A percentile compares a stretch with the other conserved stretches of the same genome.
These are phyloP conservation scores for Citrus sinensis DNA, from an alignment of 345 rosid species.

Conservation along the genomic window DNA sequence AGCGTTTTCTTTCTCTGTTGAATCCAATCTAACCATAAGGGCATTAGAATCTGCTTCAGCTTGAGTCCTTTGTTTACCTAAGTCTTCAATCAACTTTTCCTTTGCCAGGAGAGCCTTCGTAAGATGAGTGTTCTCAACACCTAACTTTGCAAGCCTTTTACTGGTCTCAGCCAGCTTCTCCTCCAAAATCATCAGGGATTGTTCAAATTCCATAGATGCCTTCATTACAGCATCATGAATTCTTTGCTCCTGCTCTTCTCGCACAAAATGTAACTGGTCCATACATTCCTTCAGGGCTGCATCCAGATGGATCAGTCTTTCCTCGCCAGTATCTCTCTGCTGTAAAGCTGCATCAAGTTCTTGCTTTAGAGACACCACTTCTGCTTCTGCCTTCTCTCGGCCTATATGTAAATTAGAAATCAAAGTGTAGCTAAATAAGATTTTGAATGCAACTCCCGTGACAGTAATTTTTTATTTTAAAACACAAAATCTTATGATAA, in stretches of 20 bases:
- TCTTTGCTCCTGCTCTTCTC: slow-evolving; percentile 75
- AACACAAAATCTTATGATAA: background rate
- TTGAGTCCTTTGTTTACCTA: slow-evolving; percentile 54
- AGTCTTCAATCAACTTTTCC: slow-evolving; percentile 54
- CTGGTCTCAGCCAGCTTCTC: slow-evolving; percentile 42
- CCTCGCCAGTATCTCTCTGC: slow-evolving; percentile 47
- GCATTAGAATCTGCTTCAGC: slow-evolving; percentile 50
- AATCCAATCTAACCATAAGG: slow-evolving; percentile 54
- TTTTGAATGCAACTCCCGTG: background rate
- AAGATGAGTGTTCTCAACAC: slow-evolving; percentile 54
- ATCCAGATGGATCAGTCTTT: slow-evolving; percentile 53
- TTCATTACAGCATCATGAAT: slow-evolving; percentile 76
- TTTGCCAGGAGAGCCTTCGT: slow-evolving; percentile 57
- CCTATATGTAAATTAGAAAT: slow-evolving; percentile 34
- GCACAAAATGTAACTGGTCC: slow-evolving; percentile 74
- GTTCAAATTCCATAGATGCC: slow-evolving; percentile 58
- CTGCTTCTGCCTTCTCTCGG: slow-evolving; percentile 63
- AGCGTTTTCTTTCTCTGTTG: slow-evolving; percentile 64
- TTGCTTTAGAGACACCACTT: slow-evolving; percentile 46
- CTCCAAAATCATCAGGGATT: slow-evolving; percentile 40
- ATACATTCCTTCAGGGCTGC: slow-evolving; percentile 78
- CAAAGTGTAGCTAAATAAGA: background rate
- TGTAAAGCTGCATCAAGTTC: slow-evolving; percentile 57
- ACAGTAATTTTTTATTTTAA: background rate
- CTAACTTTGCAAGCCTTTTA: slow-evolving; percentile 51